A percentile compares a stretch with the other conserved stretches of the same genome.
Conservation (phyloP, 306 rosid genomes). For the Glycine tomentella region DNA sequence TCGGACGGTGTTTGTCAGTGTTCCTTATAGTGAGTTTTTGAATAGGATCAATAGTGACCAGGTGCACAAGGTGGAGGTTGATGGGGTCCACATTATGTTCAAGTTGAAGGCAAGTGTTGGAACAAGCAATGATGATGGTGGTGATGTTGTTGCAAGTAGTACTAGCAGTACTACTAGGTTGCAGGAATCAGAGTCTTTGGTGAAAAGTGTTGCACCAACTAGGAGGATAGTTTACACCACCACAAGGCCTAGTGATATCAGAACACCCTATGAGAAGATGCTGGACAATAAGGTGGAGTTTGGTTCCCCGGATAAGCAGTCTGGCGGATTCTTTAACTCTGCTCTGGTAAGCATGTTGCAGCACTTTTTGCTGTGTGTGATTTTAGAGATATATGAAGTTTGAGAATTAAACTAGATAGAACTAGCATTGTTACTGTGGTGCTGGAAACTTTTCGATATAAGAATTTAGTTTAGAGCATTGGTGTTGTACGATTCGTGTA, state of each 20-base stretch:
- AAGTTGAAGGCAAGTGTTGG: slow-evolving; percentile 72
- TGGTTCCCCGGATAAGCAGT: slow-evolving; percentile 90
- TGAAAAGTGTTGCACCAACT: slow-evolving; percentile 72
- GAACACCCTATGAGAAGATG: slow-evolving; percentile 94
- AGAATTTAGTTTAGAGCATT: neutral
- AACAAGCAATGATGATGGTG: slow-evolving; percentile 45
- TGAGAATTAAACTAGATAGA: neutral
- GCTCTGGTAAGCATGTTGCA: slow-evolving; percentile 73
- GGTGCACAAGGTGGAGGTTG: slow-evolving; percentile 94
- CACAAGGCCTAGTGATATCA: slow-evolving; percentile 89
- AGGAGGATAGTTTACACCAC: slow-evolving; percentile 86
- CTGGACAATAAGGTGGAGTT: slow-evolving; percentile 92
- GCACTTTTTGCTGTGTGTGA: neutral
- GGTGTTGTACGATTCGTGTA: neutral
- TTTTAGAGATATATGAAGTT: neutral
- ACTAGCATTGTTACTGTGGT: slow-evolving; percentile 8
- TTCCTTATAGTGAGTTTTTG: slow-evolving; percentile 90
- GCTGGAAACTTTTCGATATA: neutral
- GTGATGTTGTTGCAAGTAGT: slow-evolving; percentile 60
- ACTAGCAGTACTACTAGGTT: slow-evolving; percentile 26
- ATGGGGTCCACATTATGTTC: slow-evolving; percentile 90
- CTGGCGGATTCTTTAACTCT: slow-evolving; percentile 88
- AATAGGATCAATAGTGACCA: slow-evolving; percentile 72
- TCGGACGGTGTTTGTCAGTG: slow-evolving; percentile 58
- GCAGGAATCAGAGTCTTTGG: slow-evolving; percentile 74